Percentiles rank a stretch among this genome's conserved stretches.
Conservation (phyloP, 2,329 filamentous ascomycete genomes). For the Chaetomium strumarium region DNA sequence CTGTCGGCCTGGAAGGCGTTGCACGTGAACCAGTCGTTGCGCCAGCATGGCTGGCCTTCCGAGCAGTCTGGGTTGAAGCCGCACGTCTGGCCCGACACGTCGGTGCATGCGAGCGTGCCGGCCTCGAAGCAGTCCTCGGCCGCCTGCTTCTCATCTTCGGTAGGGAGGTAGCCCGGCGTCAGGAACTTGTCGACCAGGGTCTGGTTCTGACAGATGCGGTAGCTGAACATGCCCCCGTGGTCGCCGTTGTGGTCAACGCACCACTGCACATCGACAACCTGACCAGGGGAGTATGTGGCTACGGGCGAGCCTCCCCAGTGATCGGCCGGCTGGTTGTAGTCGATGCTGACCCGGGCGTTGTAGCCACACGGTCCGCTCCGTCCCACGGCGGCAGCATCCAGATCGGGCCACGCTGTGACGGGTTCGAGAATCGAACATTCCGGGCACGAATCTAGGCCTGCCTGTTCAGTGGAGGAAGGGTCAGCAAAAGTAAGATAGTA, state of each 20-base stretch:
- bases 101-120: constrained; percentile 43
- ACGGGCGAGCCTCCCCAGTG: constrained; percentile 41
- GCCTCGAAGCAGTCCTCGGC: constrained; percentile 48
- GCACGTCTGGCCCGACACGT: constrained; percentile 45
- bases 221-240: constrained; percentile 52
- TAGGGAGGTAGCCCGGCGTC: constrained; percentile 42
- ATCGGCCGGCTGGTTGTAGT: constrained; percentile 44
- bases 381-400: constrained; percentile 40
- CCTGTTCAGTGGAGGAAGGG: constrained; percentile 26
- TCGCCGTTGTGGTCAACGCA: constrained; percentile 52
- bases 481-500: constrained; percentile 2
- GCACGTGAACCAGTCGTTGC: constrained; percentile 52
- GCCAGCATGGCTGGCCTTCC: constrained; percentile 38
- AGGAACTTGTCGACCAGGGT: constrained; percentile 45
- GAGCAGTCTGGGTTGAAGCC: constrained; percentile 44
- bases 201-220: constrained; percentile 49
- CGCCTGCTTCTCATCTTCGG: constrained; percentile 45
- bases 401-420: constrained; percentile 44
- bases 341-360: constrained; percentile 46
- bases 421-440: constrained; percentile 51
- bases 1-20: constrained; percentile 36
- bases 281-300: constrained; percentile 39
- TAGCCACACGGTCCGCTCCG: constrained; percentile 48
- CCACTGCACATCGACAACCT: constrained; percentile 47
- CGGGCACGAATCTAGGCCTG: constrained; percentile 45